Evolutionary conservation across 768 basidiomycete genomes (phyloP).

Genomic region (Trametes elegans): DNA sequence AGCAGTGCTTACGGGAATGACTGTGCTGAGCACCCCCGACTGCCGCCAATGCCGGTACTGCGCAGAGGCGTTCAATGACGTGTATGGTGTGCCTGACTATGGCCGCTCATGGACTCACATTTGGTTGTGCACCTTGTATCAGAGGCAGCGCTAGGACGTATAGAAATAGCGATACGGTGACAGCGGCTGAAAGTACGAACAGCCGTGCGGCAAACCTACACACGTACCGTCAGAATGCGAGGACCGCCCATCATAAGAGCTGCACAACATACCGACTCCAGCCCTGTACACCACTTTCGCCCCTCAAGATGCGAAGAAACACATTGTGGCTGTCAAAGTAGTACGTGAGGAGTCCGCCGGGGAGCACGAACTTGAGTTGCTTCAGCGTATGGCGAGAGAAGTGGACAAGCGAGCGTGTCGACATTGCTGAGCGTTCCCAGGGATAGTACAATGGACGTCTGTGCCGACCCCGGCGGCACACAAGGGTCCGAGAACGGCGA

Average conservation of each 20-base stretch:
- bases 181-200: conserved; percentile 51
- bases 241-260: too few species aligned
- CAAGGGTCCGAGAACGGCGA: not conserved
- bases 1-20: conserved; percentile 51
- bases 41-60: conserved; percentile 77
- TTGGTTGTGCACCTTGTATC: conserved; percentile 62
- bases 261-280: conserved; percentile 54
- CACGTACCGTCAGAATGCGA: too few species aligned
- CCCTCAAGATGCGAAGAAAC: conserved; percentile 41
- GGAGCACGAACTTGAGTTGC: conserved; percentile 75
- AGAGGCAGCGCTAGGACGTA: conserved; percentile 70
- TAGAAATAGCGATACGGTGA: conserved; percentile 69
- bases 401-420: conserved; percentile 22
- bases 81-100: not conserved
- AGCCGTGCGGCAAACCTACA: conserved; percentile 51
- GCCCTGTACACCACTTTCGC: conserved; percentile 36
- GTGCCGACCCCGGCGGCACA: not conserved
- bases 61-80: not conserved
- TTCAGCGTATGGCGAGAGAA: conserved; percentile 52
- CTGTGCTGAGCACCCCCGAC: conserved; percentile 62
- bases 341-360: conserved; percentile 64
- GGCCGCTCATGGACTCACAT: conserved; percentile 46
- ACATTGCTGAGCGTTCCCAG: conserved; percentile 11
- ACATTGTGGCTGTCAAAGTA: conserved; percentile 55
- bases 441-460: not conserved